These are phyloP conservation scores for Cryphonectria nitschkei DNA, from an alignment of 2,329 filamentous ascomycete genomes.

Conservation along the genomic window DNA sequence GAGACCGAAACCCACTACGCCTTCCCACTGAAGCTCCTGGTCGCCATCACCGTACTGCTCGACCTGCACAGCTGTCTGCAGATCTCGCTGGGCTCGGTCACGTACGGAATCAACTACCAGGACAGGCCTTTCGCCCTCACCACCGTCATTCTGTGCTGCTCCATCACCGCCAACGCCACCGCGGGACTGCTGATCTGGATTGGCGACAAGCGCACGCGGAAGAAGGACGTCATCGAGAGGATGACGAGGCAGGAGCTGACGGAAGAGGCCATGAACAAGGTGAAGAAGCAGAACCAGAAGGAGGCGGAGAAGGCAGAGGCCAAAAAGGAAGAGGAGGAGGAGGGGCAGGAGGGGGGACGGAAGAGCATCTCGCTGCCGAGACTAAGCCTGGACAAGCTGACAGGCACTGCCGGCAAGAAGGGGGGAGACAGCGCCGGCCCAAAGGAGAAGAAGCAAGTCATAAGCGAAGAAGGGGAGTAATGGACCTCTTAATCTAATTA, in stretches of 20 bases:
- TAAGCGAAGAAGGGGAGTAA: slow-evolving; percentile 8
- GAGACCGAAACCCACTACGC: slow-evolving; percentile 82
- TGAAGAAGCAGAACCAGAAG: slow-evolving; percentile 49
- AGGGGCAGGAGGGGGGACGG: slow-evolving; percentile 10
- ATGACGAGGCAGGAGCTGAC: slow-evolving; percentile 80
- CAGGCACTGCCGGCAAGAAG: slow-evolving; percentile 10
- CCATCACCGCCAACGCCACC: slow-evolving; percentile 76
- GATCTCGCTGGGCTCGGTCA: slow-evolving; percentile 76
- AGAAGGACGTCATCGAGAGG: slow-evolving; percentile 82
- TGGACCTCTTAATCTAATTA: not conserved
- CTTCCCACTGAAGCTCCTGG: slow-evolving; percentile 74
- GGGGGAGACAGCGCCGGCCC: not conserved
- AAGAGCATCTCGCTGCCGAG: slow-evolving; percentile 21
- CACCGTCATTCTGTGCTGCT: slow-evolving; percentile 78
- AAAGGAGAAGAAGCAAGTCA: slow-evolving; percentile 5
- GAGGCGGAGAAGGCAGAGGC: slow-evolving; percentile 34
- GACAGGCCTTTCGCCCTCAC: slow-evolving; percentile 73
- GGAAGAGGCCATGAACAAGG: slow-evolving; percentile 54
- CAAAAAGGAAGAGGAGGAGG: slow-evolving; percentile 19
- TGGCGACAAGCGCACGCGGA: slow-evolving; percentile 76
- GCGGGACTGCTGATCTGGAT: slow-evolving; percentile 77
- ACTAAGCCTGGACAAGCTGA: slow-evolving; percentile 25
- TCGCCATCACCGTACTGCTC: slow-evolving; percentile 77
- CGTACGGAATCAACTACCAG: slow-evolving; percentile 77
- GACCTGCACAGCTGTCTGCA: slow-evolving; percentile 82